phyloP scores from a whole-genome alignment of 208 protist species.

The Paratrypanosoma confusum region DNA sequence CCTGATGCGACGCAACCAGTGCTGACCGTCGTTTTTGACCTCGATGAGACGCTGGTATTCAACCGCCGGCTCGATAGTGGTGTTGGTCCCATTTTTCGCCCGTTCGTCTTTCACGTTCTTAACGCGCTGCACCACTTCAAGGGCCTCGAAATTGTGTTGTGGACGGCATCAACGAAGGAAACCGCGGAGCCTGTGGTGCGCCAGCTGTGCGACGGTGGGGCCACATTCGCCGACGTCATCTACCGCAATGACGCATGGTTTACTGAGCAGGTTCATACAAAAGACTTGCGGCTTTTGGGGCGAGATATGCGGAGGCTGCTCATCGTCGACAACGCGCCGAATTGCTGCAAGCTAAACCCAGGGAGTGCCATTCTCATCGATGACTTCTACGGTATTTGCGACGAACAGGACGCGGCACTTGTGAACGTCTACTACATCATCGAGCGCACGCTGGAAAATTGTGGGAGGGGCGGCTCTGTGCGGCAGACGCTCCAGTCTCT shows the following conservation, averaged over 20 bases:
- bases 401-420: conserved; percentile 54
- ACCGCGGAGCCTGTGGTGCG: conserved; percentile 74
- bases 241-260: conserved; percentile 86
- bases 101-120: conserved; percentile 79
- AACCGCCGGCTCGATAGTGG: conserved; percentile 69
- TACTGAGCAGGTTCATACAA: conserved; percentile 85
- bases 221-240: conserved; percentile 83
- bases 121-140: conserved; percentile 77
- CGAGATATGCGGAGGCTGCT: conserved; percentile 79
- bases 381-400: conserved; percentile 69
- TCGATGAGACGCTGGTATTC: conserved; percentile 88
- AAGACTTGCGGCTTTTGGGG: conserved; percentile 86
- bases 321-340: conserved; percentile 86
- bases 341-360: conserved; percentile 85
- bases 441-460: conserved; percentile 42
- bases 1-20: conserved; percentile 27
- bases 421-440: conserved; percentile 87
- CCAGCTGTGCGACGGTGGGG: conserved; percentile 56
- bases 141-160: conserved; percentile 84
- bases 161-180: conserved; percentile 87
- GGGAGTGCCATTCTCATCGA: conserved; percentile 78
- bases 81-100: conserved; percentile 57
- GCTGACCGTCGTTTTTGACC: conserved; percentile 86
- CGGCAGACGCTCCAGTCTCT: conserved; percentile 35
- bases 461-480: conserved; percentile 21